Evolutionary conservation across 805 yeast species (phyloP), one percentile per base, ranked within the genome.

Genomic region (Candida xyloterini): DNA sequence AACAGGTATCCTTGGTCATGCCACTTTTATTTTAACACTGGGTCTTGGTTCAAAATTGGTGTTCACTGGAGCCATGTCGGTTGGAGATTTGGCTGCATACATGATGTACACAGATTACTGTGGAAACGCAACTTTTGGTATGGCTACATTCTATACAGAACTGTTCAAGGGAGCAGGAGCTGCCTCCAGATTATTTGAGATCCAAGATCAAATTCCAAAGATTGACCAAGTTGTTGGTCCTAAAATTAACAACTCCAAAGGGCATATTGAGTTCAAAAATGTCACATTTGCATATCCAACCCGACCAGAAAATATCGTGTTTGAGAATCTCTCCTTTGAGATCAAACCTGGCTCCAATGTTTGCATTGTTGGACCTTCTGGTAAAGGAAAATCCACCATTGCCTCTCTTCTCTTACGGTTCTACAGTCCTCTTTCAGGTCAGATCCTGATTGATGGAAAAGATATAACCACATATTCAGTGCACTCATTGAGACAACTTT

Each of bases 131-230:
- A 84, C 91, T 51, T 84, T 85, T 64, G 97, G 98, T 0, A 63
- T 91, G 26, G 91, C 96, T 0, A 84, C 84, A 52, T 91, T 91
- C 60, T 91, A 90, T 57, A 82, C 95, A 2, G 98, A 91, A 60
- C 67, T 91, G 42, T 91, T 91, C 95, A 91, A 91, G 66, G 98
- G 97, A 40, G 85, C 93, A 3, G 98, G 98, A 42, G 97, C 98
- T 0, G 95, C 96, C 0, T 84, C 91, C 34, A 71, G 98, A 46
- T 74, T 90, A 34, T 90, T 90, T 66, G 98, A 90, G 62, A 68
- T 91, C 33, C 76, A 83, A 45, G 96, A 89, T 48, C 74, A 86
- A 60, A 70, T 79, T 47, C 95, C 96, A 1, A 51, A 63, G n/a
- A 88, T 90, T 33, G 71, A 78, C 22, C 76, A 88, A 10, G 76